phyloP scores from a whole-genome alignment of 192 early-diverging fungal species.

The Hyaloraphidium curvatum region DNA sequence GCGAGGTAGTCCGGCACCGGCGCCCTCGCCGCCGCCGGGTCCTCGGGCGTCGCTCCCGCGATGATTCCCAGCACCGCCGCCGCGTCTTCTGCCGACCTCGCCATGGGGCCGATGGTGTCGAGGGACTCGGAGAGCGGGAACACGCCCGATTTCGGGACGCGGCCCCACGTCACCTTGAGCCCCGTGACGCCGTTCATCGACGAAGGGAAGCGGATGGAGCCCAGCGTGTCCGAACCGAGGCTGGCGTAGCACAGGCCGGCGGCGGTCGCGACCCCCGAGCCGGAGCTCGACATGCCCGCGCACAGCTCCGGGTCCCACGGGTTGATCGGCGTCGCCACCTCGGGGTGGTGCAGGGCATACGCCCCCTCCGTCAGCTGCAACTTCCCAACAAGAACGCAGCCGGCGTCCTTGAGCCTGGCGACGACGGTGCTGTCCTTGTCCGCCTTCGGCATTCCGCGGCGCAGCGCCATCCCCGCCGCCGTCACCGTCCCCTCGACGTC shows the following conservation, averaged over 20 bases:
- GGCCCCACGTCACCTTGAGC: slow-evolving; percentile 7
- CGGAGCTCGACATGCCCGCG: too few species aligned
- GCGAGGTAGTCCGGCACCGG: too few species aligned
- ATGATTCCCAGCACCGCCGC: slow-evolving; percentile 13
- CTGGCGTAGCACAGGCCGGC: slow-evolving; percentile 3
- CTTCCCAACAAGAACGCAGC: too few species aligned
- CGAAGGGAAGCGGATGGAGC: slow-evolving; percentile 8
- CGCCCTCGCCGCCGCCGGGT: slow-evolving; percentile 10
- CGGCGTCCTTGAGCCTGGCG: too few species aligned
- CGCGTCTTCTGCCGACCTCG: slow-evolving; percentile 12
- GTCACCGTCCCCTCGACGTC: too few species aligned
- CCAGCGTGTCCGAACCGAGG: slow-evolving; percentile 8
- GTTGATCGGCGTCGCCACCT: too few species aligned
- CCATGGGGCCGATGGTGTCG: slow-evolving; percentile 8
- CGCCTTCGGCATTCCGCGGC: too few species aligned
- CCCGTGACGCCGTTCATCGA: slow-evolving; percentile 8
- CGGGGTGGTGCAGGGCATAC: too few species aligned
- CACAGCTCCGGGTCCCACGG: too few species aligned
- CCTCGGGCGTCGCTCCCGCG: slow-evolving; percentile 5
- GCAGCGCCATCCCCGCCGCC: too few species aligned
- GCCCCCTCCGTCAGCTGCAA: too few species aligned
- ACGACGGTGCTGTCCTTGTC: too few species aligned
- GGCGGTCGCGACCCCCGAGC: slow-evolving; percentile 3
- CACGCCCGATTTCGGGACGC: slow-evolving; percentile 4
- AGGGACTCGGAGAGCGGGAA: slow-evolving; percentile 8